Base-by-base conservation (phyloP, 305 asterid genomes). In the Solanum chacoense region DNA sequence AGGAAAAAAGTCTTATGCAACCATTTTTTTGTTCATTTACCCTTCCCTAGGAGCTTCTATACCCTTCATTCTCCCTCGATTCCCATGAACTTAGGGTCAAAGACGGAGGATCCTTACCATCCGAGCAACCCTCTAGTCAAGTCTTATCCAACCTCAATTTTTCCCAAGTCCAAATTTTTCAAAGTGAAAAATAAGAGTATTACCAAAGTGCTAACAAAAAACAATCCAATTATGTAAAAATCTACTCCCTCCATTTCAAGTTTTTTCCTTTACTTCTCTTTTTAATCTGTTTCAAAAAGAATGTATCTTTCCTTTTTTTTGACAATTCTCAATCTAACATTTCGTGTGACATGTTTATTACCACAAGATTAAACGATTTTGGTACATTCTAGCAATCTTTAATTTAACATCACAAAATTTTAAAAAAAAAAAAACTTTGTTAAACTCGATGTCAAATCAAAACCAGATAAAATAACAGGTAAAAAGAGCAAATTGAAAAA, bases 241-340 rank as follows among this genome's bases (percentile, higher is more conserved):
- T 67, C 2, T 67, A 5, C 31, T 24, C 31, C 16, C 2, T 67
- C 31, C 8, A 24, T 10, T 5, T 67, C 73, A 67, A 24, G 69
- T 59, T 0, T 0, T 20, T 1, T 20, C 24, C 14, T 67, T 67
- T 67, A 24, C 7, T 2, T 24, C 14, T 24, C 14, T 0, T 65
- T 67, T n/a, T 11, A 11, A 5, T 67, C 4, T 67, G 8, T 67
- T 67, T 67, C 16, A 5, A 24, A 63, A 67, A 59, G 0, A 59
- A 20, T 59, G 0, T 59, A 8, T 59, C 26, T 59, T 59, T 20
- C 69, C 69, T 20, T 59, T 1, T 50, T 55, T 59, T 59, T 20
- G 2, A 59, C 11, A 20, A 7, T 7, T 59, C 24, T 20, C 0
- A 20, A 55, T 55, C 11, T 59, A 59, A 20, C 26, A 7, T 59